Evolutionary conservation across 139 green algal genomes (phyloP).

Genomic region (Cymbomonas tetramitiformis): DNA sequence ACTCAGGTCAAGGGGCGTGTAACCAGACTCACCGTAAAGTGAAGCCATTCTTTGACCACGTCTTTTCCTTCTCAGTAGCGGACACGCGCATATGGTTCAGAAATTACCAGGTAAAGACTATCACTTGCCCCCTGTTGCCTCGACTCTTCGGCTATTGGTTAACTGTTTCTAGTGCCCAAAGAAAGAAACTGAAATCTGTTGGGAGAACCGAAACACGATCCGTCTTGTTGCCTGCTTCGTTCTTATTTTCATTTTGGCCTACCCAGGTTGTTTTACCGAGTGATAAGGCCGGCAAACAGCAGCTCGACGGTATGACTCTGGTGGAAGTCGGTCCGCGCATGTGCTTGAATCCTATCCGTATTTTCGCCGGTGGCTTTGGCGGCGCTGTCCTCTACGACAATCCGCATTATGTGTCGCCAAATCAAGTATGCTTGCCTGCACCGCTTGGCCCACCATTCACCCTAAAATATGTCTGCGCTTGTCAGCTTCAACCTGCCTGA

Average conservation of each 20-base stretch:
- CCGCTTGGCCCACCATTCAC: too few relatives aligned
- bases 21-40: slow-evolving; percentile 63
- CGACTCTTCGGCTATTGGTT: too few relatives aligned
- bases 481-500: too few relatives aligned
- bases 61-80: slow-evolving; percentile 67
- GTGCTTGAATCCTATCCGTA: slow-evolving; percentile 79
- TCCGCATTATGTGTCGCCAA: slow-evolving; percentile 75
- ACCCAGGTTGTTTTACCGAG: too few relatives aligned
- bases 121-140: slow-evolving; percentile 14
- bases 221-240: too few relatives aligned
- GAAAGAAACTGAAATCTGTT: too few relatives aligned
- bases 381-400: slow-evolving; percentile 83
- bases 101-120: slow-evolving; percentile 99
- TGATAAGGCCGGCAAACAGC: slow-evolving; percentile 7
- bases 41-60: slow-evolving; percentile 97
- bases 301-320: slow-evolving; percentile 16
- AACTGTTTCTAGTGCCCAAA: too few relatives aligned
- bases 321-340: slow-evolving; percentile 70
- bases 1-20: too few relatives aligned
- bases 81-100: slow-evolving; percentile 84
- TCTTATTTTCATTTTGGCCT: too few relatives aligned
- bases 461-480: too few relatives aligned
- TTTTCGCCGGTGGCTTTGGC: slow-evolving; percentile 71
- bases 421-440: too few relatives aligned
- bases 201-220: too few relatives aligned